Conservation (phyloP, 2,329 filamentous ascomycete species). For the Albifimbria verrucaria region DNA sequence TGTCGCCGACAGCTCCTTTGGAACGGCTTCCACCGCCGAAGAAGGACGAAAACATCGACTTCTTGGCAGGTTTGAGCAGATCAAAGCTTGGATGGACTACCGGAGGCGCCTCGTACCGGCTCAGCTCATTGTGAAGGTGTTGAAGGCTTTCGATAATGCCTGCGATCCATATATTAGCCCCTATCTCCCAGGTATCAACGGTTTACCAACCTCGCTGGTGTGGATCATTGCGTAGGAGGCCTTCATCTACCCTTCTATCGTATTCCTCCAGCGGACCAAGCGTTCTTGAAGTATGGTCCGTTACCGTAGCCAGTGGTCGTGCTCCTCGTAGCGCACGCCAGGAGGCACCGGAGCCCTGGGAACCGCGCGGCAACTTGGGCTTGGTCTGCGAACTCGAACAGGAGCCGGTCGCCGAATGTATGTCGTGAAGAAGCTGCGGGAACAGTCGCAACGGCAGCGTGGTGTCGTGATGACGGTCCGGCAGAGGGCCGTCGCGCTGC, state of each 20-base stretch:
- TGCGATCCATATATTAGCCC: constrained; percentile 29
- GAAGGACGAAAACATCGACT: constrained; percentile 57
- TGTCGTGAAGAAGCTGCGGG: background rate
- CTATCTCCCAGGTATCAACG: background rate
- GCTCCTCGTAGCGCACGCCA: background rate
- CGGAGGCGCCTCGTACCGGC: constrained; percentile 67
- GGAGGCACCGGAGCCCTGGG: background rate
- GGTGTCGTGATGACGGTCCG: background rate
- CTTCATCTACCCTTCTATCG: constrained; percentile 71
- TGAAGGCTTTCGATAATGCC: constrained; percentile 88
- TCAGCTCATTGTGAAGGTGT: constrained; percentile 80
- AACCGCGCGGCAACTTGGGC: background rate
- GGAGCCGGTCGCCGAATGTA: too few relatives aligned
- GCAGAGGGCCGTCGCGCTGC: background rate
- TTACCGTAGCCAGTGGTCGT: constrained; percentile 26
- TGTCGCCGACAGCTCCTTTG: constrained; percentile 41
- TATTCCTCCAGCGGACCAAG: constrained; percentile 84
- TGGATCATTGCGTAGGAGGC: constrained; percentile 77
- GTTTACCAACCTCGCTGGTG: constrained; percentile 73
- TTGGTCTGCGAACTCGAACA: background rate
- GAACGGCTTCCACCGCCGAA: constrained; percentile 49
- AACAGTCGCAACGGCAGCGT: background rate
- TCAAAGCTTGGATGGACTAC: constrained; percentile 77
- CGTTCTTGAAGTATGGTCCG: constrained; percentile 22
- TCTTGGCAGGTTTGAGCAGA: constrained; percentile 54